phyloP scores from a whole-genome alignment of 73 alveolate genomes.

The Tetrahymena elliotti region DNA sequence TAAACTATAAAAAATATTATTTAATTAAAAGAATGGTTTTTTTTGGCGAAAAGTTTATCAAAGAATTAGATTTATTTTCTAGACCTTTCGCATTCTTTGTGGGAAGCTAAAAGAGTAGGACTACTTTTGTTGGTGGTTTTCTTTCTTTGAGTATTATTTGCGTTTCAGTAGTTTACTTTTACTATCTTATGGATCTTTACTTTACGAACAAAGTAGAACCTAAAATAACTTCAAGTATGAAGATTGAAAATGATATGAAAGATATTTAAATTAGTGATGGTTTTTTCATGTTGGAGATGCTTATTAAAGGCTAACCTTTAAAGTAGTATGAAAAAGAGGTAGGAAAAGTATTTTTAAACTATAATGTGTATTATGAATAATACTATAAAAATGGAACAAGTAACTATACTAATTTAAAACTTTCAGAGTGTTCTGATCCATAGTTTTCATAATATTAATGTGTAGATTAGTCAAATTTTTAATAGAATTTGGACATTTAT shows the following conservation, averaged over 20 bases:
- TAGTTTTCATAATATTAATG: neutral
- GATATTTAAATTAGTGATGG: neutral
- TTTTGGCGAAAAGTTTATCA: neutral
- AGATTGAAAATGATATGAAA: neutral
- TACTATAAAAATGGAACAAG: neutral
- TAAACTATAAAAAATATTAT: neutral
- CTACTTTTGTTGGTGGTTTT: neutral
- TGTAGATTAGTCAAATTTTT: neutral
- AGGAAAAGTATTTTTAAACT: neutral
- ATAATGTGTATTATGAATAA: neutral
- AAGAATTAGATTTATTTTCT: neutral
- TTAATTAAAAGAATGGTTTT: neutral
- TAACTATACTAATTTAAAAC: neutral
- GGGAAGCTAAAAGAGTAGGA: neutral
- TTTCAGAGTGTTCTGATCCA: neutral
- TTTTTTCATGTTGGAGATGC: neutral
- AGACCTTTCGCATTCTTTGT: neutral
- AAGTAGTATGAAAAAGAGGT: neutral
- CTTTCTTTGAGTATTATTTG: neutral
- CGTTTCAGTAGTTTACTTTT: neutral
- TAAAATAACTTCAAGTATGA: neutral
- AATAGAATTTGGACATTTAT: neutral
- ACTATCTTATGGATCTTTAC: neutral
- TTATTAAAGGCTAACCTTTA: neutral
- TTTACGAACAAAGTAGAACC: neutral